Base-by-base conservation (phyloP, 2,329 filamentous ascomycete species). In the Aspergillus spinulosporus region DNA sequence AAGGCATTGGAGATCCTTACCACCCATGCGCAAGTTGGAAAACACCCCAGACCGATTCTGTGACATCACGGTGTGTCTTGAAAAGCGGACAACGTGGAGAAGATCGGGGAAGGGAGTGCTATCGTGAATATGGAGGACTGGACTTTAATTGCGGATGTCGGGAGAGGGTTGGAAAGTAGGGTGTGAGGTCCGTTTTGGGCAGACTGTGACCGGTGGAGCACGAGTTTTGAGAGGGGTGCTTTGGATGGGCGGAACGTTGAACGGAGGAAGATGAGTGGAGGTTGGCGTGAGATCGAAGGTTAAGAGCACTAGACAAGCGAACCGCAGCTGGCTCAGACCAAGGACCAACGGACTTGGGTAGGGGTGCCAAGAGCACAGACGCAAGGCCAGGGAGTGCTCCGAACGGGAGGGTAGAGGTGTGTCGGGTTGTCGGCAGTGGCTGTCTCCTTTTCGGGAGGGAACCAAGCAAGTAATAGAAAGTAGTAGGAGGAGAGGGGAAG, bases 41-140 rank as follows among this genome's bases (percentile, higher is more conserved):
- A 97, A 96, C 73, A 91, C 88, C 83, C 90, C 89, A 76, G 92
- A 89, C 82, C 92, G 85, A 81, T 88, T 94, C 79, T 92, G 88
- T 82, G 90, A 92, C 92, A 96, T 96, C 75, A 75, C 75, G 69
- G 65, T 63, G 26, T 59, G 62, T 62, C 64, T 63, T 65, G 61
- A 59, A 64, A 55, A 54, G 60, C 59, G 51, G 55, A 57, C 53
- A 61, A 48, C 45, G 59, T 54, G 54, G 49, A 59, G 53, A 52
- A 55, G 50, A 29, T 48, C 44, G 51, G 58, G 58, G 53, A 21
- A 59, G 56, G 58, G 56, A 62, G 61, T 65, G 64, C 65, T 78
- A 74, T 76, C 69, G 73, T 66, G 70, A 72, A 62, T 71, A 73
- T 53, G 71, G 73, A 60, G 71, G 74, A 61, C 69, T 76, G 66